Percentiles rank a stretch among this genome's conserved stretches.
phyloP scores from a whole-genome alignment of 2,329 filamentous ascomycete species.

The Colletotrichum melonis region DNA sequence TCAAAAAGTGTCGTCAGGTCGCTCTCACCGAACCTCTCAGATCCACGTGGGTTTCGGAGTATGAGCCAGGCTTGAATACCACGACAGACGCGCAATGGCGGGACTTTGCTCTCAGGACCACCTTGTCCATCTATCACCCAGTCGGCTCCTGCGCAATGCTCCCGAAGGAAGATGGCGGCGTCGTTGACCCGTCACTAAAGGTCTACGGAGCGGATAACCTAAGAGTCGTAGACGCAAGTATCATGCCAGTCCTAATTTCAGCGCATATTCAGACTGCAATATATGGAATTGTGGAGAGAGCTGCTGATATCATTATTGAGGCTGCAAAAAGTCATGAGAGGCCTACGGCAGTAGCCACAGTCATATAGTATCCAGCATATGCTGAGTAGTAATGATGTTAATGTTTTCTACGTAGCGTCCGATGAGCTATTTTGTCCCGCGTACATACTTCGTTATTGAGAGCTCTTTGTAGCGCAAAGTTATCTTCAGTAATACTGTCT shows the following conservation, averaged over 20 bases:
- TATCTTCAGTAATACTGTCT: no score
- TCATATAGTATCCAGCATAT: background rate
- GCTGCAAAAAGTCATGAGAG: background rate
- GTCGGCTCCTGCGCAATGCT: conserved; percentile 59
- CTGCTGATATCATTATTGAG: conserved; percentile 43
- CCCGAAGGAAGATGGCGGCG: conserved; percentile 55
- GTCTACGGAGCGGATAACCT: conserved; percentile 61
- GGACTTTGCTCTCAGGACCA: conserved; percentile 33
- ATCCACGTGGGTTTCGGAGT: conserved; percentile 45
- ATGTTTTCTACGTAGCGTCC: background rate
- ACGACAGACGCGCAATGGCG: conserved; percentile 36
- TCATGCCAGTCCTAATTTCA: conserved; percentile 60
- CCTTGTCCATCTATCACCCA: conserved; percentile 50
- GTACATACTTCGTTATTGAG: no score
- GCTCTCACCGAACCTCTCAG: conserved; percentile 45
- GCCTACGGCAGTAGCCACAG: background rate
- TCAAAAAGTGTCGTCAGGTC: conserved; percentile 45
- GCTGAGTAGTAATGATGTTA: background rate
- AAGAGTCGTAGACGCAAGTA: conserved; percentile 59
- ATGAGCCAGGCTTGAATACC: conserved; percentile 43
- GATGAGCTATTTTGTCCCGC: no score
- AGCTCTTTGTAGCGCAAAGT: no score
- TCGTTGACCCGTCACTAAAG: conserved; percentile 54
- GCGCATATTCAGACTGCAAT: conserved; percentile 62
- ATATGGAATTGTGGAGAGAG: conserved; percentile 64